Evolutionary conservation across 176 grass and related monocot genomes (phyloP), one percentile per base, ranked within the genome.

Genomic region (Urochloa ruziziensis): DNA sequence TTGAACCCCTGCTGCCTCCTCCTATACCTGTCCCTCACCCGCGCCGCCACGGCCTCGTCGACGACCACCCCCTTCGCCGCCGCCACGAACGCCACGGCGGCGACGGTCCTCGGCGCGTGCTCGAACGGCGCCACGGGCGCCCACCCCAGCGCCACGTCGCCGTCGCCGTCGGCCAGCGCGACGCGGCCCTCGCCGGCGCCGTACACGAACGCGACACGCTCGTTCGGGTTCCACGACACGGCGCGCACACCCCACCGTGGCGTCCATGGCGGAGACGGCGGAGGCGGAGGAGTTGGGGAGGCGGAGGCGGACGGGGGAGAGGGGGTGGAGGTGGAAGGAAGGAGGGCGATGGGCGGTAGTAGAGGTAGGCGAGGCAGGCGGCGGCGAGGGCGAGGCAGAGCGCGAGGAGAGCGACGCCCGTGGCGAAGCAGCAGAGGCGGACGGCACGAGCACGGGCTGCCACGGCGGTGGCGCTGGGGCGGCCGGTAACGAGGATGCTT

Each of bases 341-440:
- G 89, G 96, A 13, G 88, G 63, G 51, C 83, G 85, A n/a, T 5
- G 96, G 96, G 62, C 90, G 96, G 89, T 90, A 94, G 71, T 88
- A 94, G 75, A 94, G 96, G 89, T 98, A 98, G 0, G 90, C 87
- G 16, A 98, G 84, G 83, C 82, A 91, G 5, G 91, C 82, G 0
- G 83, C 87, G 16, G 85, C 90, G 15, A 90, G 79, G 9, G 89
- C 90, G 14, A 91, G 80, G 60, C 88, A 86, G 59, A 83, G 82
- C 32, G 37, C 73, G 28, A 92, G 49, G 2, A 89, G 72, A 51
- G 84, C 7, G 70, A 93, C 18, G 0, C 83, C 75, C 42, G 64
- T 75, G 19, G 62, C 80, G 32, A 88, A 82, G 81, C 86, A 94
- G 86, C 86, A 91, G 66, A 59, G 65, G 58, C 90, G 84, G 74